Conservation (phyloP, 441 rosid genomes). For the Populus hybrid region DNA sequence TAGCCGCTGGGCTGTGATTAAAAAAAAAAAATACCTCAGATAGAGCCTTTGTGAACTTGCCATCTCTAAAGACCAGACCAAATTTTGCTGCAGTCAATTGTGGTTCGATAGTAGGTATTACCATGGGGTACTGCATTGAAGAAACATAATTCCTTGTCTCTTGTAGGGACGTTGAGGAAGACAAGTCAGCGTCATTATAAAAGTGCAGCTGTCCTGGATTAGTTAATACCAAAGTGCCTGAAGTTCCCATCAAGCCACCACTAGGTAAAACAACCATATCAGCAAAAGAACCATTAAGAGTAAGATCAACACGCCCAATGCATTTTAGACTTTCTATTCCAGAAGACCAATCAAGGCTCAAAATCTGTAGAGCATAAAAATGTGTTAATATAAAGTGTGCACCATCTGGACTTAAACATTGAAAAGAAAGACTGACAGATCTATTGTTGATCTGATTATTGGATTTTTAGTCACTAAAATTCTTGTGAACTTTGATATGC, state of each 20-base stretch:
- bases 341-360: slow-evolving; percentile 59
- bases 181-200: slow-evolving; percentile 42
- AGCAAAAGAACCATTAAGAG: slow-evolving; percentile 52
- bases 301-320: slow-evolving; percentile 47
- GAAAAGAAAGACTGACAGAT: not conserved
- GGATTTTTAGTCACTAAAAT: not conserved
- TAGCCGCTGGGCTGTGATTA: not conserved
- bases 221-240: slow-evolving; percentile 52
- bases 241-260: slow-evolving; percentile 29
- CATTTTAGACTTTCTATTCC: slow-evolving; percentile 42
- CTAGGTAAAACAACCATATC: slow-evolving; percentile 46
- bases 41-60: slow-evolving; percentile 40
- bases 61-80: slow-evolving; percentile 30
- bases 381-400: slow-evolving; percentile 15
- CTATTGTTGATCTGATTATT: not conserved
- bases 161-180: slow-evolving; percentile 37
- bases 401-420: not conserved
- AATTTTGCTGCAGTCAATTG: slow-evolving; percentile 41
- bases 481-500: not conserved
- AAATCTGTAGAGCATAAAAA: slow-evolving; percentile 37
- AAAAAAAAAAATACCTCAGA: slow-evolving; percentile 41
- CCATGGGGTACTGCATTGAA: slow-evolving; percentile 42
- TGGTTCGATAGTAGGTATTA: slow-evolving; percentile 49
- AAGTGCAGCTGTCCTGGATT: slow-evolving; percentile 63
- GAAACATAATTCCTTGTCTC: slow-evolving; percentile 41